phyloP scores from a whole-genome alignment of 2,329 filamentous ascomycete species.

The Lecanicillium sp. region DNA sequence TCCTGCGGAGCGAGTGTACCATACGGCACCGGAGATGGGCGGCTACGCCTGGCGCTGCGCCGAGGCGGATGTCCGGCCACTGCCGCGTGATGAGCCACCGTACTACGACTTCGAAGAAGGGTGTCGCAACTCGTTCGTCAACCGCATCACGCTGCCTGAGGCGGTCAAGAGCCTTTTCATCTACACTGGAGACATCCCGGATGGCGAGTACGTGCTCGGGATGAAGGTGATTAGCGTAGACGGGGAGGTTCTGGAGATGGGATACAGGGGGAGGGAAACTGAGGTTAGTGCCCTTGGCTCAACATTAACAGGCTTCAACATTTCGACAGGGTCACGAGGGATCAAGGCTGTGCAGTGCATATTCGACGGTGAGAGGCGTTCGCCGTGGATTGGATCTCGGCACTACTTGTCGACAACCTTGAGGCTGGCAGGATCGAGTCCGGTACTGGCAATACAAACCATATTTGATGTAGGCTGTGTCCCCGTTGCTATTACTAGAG shows the following conservation, averaged over 20 bases:
- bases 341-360: background rate
- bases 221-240: background rate
- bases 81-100: background rate
- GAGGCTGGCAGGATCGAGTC: background rate
- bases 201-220: slow-evolving; percentile 4
- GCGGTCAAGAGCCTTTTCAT: no score
- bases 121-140: background rate
- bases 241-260: slow-evolving; percentile 1
- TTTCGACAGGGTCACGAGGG: background rate
- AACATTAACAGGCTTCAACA: background rate
- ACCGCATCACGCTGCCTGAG: background rate
- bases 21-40: background rate
- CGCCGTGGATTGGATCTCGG: background rate
- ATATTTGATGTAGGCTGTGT: background rate
- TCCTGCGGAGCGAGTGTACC: background rate
- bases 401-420: background rate
- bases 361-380: background rate
- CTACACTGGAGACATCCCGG: background rate
- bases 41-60: background rate
- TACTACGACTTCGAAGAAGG: background rate
- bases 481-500: no score
- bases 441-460: background rate
- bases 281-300: background rate
- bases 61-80: background rate
- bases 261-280: background rate